Evolutionary conservation across 2,329 filamentous ascomycete species (phyloP), one percentile per base, ranked within the genome.

Genomic region (Leptographium lundbergii): DNA sequence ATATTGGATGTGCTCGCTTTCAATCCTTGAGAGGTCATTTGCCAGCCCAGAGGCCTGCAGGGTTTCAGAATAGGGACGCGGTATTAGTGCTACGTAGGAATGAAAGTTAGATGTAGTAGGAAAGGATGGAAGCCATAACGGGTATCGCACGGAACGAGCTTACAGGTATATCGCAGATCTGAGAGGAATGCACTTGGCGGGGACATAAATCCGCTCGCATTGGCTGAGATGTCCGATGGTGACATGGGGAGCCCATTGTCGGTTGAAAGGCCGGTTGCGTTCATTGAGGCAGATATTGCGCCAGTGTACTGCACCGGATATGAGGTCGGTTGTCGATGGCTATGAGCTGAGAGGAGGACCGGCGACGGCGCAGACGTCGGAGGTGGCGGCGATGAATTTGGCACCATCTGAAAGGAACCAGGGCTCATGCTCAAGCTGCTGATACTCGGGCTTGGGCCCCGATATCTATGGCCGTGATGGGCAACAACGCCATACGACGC

Each of bases 401-500:
- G 64, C n/a, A 70, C 68, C 25, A 59, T 36, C 39, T 59, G 55
- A 9, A 47, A 48, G n/a, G 60, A 62, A 25, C 56, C 55, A 25
- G 63, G 63, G 39, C 63, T 64, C 48, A 59, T 27, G 54, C 60
- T 57, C 53, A 58, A 19, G 62, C 73, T 72, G 50, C 74, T 73
- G 45, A 79, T 52, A 48, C 64, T 48, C 66, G 68, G 32, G 65
- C 65, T 50, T 67, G 67, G 19, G 68, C 71, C 36, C 64, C 64
- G 58, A 14, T 56, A 42, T 64, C 66, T 67, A 19, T 67, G 64
- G 48, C 54, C 59, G 7, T 24, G 32, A 11, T 11, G 61, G 62
- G 73, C 72, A 54, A 81, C 67, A 51, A 81, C 68, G 14, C 72
- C 73, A 68, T 75, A 82, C 25, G 79, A 78, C 45, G 73, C 74